phyloP scores from a whole-genome alignment of 495 filamentous ascomycete genomes.

The Aspergillus heteromorphus region DNA sequence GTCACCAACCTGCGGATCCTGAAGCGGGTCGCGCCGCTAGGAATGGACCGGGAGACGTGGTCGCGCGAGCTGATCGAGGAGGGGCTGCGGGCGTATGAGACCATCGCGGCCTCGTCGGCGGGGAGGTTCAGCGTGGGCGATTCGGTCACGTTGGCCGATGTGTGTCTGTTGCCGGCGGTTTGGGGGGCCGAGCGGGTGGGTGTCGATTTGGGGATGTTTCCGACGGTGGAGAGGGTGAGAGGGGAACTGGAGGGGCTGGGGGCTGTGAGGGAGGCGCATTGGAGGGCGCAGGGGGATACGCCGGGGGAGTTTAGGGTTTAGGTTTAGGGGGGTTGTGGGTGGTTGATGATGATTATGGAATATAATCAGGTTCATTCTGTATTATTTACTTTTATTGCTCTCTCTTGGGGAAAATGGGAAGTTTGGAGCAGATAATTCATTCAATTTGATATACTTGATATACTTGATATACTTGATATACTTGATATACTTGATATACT shows the following conservation, averaged over 20 bases:
- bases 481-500: too few species aligned
- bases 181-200: slow-evolving; percentile 46
- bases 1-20: slow-evolving; percentile 44
- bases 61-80: slow-evolving; percentile 35
- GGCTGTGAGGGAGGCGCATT: slow-evolving; percentile 39
- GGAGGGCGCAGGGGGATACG: slow-evolving; percentile 44
- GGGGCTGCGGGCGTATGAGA: slow-evolving; percentile 47
- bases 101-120: slow-evolving; percentile 23
- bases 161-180: slow-evolving; percentile 46
- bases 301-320: slow-evolving; percentile 36
- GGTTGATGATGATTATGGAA: neutral
- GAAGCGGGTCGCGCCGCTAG: slow-evolving; percentile 36
- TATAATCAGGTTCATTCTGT: neutral
- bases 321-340: neutral
- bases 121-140: slow-evolving; percentile 48
- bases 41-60: slow-evolving; percentile 31
- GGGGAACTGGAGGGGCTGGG: slow-evolving; percentile 30
- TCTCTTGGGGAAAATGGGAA: too few species aligned
- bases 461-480: too few species aligned
- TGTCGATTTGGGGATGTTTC: slow-evolving; percentile 38
- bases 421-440: too few species aligned
- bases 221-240: slow-evolving; percentile 34
- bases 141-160: slow-evolving; percentile 46
- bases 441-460: too few species aligned
- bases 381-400: neutral